Percentiles rank a stretch among this genome's conserved stretches.
These are phyloP conservation scores for Diaporthe amygdali DNA, from an alignment of 2,329 filamentous ascomycete species.

Conservation along the genomic window DNA sequence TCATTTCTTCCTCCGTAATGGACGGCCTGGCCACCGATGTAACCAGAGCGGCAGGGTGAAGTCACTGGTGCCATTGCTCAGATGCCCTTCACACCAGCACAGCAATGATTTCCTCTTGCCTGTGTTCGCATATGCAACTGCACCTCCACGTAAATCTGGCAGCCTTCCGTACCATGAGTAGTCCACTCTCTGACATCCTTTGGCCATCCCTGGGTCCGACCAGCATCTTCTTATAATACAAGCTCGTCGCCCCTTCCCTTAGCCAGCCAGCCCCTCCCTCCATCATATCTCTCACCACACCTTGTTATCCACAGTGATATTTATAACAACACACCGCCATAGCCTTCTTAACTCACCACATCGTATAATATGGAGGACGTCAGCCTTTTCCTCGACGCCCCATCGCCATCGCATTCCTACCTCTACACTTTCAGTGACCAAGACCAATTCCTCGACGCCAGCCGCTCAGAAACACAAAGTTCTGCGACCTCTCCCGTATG, in stretches of 20 bases:
- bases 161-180: constrained; percentile 3
- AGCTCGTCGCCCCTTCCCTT: not conserved
- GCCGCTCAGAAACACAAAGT: constrained; percentile 42
- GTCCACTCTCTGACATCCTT: not conserved
- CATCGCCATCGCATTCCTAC: constrained; percentile 39
- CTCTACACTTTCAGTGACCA: constrained; percentile 41
- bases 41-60: constrained; percentile 14
- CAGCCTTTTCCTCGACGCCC: constrained; percentile 35
- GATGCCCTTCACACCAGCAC: not conserved
- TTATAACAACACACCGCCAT: not conserved
- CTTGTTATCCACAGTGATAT: not conserved
- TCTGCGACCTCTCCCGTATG: constrained; percentile 43
- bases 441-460: constrained; percentile 42
- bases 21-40: constrained; percentile 18
- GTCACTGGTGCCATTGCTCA: constrained; percentile 6
- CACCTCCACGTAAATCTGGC: not conserved
- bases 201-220: not conserved
- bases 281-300: not conserved
- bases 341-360: not conserved
- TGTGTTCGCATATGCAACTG: constrained; percentile 14
- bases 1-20: not conserved
- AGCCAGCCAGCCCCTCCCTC: not conserved
- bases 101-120: not conserved
- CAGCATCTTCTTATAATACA: constrained; percentile 20
- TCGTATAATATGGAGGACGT: constrained; percentile 37